Conservation (phyloP, 257 asterid genomes). For the Coffea canephora region DNA sequence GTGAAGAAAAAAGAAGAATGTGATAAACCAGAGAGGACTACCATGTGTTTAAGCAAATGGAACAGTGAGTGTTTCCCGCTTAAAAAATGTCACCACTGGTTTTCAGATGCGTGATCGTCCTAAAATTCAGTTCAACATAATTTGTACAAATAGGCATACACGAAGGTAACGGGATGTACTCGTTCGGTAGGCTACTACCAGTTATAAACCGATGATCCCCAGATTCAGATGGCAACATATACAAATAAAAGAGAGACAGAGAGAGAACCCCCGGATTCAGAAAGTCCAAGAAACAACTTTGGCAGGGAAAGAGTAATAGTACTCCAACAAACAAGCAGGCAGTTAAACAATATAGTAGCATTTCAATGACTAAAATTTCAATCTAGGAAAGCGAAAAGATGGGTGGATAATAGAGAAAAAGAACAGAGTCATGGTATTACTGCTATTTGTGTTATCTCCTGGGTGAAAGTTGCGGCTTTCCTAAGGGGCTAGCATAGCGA, state of each 20-base stretch:
- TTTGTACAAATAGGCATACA: background rate
- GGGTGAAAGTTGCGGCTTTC: background rate
- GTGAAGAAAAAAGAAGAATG: background rate
- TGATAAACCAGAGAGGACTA: background rate
- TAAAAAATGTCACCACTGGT: background rate
- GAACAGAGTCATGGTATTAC: no score
- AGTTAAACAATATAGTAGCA: background rate
- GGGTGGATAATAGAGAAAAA: background rate
- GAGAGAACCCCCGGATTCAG: conserved; percentile 32
- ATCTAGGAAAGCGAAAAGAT: no score
- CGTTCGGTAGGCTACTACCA: background rate
- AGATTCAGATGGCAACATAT: background rate
- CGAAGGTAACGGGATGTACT: background rate
- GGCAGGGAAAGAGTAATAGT: background rate
- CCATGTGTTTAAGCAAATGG: no score
- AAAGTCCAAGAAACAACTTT: conserved; percentile 9
- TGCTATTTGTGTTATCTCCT: background rate
- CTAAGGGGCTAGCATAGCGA: no score
- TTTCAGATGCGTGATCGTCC: background rate
- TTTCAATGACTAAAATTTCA: no score
- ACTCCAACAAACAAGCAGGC: background rate
- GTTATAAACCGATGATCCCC: no score
- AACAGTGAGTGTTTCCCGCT: background rate
- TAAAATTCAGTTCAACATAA: background rate
- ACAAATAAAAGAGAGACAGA: background rate